Conservation (phyloP, 768 basidiomycete species). For the Tricholoma furcatifolium region DNA sequence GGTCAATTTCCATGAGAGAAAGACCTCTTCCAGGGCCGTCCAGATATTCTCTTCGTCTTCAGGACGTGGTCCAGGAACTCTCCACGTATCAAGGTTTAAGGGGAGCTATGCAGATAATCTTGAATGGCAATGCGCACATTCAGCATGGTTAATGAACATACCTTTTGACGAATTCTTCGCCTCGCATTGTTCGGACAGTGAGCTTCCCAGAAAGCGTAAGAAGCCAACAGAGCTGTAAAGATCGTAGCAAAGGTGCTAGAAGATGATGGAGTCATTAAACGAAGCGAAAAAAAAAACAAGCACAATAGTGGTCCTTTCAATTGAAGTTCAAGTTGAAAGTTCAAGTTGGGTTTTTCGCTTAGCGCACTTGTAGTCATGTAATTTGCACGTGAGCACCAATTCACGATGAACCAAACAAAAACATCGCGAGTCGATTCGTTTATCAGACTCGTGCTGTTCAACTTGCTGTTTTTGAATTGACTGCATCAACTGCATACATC, state of each 20-base stretch:
- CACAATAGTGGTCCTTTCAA: too few species aligned
- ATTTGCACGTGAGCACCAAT: too few species aligned
- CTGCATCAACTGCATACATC: too few species aligned
- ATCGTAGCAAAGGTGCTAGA: not conserved
- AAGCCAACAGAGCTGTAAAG: not conserved
- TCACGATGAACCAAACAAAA: too few species aligned
- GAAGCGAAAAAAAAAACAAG: too few species aligned
- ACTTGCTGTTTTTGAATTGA: too few species aligned
- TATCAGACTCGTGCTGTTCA: too few species aligned
- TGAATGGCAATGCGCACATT: not conserved
- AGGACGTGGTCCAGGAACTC: not conserved
- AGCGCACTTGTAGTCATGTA: too few species aligned
- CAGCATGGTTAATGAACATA: not conserved
- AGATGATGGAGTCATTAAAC: too few species aligned
- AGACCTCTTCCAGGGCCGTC: not conserved
- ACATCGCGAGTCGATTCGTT: too few species aligned
- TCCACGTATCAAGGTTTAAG: not conserved
- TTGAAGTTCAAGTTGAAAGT: too few species aligned
- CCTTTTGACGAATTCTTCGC: not conserved
- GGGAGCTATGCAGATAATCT: not conserved
- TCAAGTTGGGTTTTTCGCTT: too few species aligned
- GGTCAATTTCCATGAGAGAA: not conserved
- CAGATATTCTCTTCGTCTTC: slow-evolving; percentile 2
- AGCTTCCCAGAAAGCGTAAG: not conserved
- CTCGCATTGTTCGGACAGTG: not conserved